phyloP scores from a whole-genome alignment of 805 yeast species.

The Kurtzmaniella cleridarum region DNA sequence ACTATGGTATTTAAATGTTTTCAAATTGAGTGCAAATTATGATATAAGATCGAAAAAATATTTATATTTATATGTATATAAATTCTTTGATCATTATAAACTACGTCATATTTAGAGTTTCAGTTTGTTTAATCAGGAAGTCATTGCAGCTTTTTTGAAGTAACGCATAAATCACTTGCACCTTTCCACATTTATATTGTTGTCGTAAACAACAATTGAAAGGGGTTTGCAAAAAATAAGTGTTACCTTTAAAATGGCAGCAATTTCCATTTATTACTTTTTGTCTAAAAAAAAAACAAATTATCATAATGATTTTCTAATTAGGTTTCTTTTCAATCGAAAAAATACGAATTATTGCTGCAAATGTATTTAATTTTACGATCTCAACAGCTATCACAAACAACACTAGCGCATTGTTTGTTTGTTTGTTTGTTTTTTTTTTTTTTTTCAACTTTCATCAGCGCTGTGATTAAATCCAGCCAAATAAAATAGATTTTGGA shows the following conservation, averaged over 20 bases:
- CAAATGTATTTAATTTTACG: conserved; percentile 10
- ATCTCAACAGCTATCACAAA: conserved; percentile 10
- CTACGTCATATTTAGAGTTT: too few relatives aligned
- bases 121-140: conserved; percentile 21
- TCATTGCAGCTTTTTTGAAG: conserved; percentile 31
- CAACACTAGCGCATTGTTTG: conserved; percentile 11
- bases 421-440: too few relatives aligned
- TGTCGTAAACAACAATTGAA: conserved; percentile 8
- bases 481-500: too few relatives aligned
- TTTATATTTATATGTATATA: too few relatives aligned
- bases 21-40: conserved; percentile 32
- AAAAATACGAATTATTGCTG: conserved; percentile 3
- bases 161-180: conserved; percentile 8
- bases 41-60: conserved; percentile 32
- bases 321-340: too few relatives aligned
- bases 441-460: too few relatives aligned
- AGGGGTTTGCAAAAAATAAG: conserved; percentile 2
- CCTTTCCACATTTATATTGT: conserved; percentile 11
- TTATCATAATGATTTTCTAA: too few relatives aligned
- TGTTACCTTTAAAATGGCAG: too few relatives aligned
- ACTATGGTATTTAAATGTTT: conserved; percentile 22
- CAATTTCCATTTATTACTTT: conserved; percentile 10
- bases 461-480: too few relatives aligned
- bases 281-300: conserved; percentile 18
- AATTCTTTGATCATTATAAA: background rate